Conservation (phyloP, 2,329 filamentous ascomycete genomes). For the Grosmannia huntii region DNA sequence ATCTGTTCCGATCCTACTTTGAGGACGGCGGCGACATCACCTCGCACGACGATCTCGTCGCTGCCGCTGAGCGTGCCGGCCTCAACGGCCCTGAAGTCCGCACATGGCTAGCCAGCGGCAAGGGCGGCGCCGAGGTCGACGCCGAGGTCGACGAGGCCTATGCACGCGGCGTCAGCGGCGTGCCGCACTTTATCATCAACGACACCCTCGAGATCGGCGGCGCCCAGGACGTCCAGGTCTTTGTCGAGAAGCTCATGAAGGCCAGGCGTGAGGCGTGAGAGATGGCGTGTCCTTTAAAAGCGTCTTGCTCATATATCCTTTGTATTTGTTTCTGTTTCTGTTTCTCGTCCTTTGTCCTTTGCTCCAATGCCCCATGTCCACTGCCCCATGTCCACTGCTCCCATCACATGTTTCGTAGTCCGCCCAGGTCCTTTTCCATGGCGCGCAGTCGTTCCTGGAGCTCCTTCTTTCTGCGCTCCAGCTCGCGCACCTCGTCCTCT, state of each 20-base stretch:
- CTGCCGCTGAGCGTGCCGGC: constrained; percentile 40
- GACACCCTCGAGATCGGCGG: constrained; percentile 54
- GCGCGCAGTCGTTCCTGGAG: constrained; percentile 37
- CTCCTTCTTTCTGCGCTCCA: constrained; percentile 44
- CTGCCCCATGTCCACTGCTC: neutral
- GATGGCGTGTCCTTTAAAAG: neutral
- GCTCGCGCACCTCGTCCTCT: constrained; percentile 49
- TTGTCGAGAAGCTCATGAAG: constrained; percentile 51
- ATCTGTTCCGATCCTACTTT: constrained; percentile 54
- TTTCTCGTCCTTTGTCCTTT: too few relatives aligned
- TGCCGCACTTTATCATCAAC: constrained; percentile 66
- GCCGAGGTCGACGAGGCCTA: constrained; percentile 39
- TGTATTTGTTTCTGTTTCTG: too few relatives aligned
- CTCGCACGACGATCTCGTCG: constrained; percentile 34
- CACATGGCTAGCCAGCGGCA: constrained; percentile 38
- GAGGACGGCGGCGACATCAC: constrained; percentile 54
- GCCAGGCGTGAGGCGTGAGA: constrained; percentile 19
- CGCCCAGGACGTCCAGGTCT: constrained; percentile 56
- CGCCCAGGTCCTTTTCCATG: constrained; percentile 44
- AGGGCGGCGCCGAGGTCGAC: constrained; percentile 46
- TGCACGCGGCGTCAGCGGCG: constrained; percentile 44
- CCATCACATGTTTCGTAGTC: constrained; percentile 37
- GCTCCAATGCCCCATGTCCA: too few relatives aligned
- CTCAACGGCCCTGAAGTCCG: constrained; percentile 38
- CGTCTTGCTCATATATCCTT: too few relatives aligned